These are phyloP conservation scores for Pseudonitzschia multistriata DNA, from an alignment of 108 stramenopile species.

Conservation along the genomic window DNA sequence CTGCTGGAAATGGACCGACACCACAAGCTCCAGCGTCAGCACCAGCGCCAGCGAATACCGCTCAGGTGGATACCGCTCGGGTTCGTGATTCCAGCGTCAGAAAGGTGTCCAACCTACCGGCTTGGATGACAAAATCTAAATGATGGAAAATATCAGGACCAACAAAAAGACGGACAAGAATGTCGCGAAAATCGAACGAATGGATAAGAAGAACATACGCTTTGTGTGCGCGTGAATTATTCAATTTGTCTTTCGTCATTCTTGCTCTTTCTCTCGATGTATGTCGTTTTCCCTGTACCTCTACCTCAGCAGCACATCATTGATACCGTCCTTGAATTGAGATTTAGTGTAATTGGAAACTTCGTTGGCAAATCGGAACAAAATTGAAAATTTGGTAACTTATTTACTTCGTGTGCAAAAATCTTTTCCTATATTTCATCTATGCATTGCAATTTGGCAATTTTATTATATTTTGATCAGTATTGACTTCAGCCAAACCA, in stretches of 20 bases:
- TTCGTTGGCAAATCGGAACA: neutral
- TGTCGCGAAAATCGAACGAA: neutral
- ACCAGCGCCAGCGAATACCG: conserved; percentile 17
- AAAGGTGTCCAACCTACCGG: conserved; percentile 85
- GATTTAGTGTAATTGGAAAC: neutral
- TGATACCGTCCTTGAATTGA: neutral
- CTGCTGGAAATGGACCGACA: conserved; percentile 21
- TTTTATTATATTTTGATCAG: neutral
- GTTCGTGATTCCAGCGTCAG: conserved; percentile 77
- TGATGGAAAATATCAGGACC: neutral
- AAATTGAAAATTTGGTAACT: neutral
- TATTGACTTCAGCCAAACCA: too few species aligned
- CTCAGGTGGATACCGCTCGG: neutral
- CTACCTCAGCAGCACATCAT: neutral
- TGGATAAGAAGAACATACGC: neutral
- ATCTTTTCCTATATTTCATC: neutral
- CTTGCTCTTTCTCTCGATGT: neutral
- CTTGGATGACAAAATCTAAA: conserved; percentile 76
- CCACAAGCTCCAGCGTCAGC: conserved; percentile 18
- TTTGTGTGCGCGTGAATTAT: neutral
- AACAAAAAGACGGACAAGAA: neutral
- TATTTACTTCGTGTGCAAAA: neutral
- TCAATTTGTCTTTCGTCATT: neutral
- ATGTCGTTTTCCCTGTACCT: neutral
- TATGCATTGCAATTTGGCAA: neutral